A percentile compares a stretch with the other conserved stretches of the same genome.
phyloP scores from a whole-genome alignment of 1,284 basidiomycete genomes.

The Tylopilus sp. region DNA sequence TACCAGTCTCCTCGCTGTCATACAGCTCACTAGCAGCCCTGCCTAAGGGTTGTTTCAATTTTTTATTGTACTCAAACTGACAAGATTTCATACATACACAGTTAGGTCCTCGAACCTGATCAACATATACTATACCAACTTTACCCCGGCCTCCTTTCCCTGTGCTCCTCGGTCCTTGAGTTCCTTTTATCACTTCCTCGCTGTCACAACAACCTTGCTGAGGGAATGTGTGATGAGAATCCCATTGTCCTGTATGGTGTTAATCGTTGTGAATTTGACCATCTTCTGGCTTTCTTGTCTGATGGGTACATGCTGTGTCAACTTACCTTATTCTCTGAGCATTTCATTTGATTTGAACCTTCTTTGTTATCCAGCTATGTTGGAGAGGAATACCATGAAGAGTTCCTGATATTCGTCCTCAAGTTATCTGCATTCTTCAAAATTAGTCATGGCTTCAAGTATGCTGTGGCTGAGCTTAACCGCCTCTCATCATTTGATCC shows the following conservation, averaged over 20 bases:
- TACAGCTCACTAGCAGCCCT: too few species aligned
- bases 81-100: too few species aligned
- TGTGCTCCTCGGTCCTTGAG: slow-evolving; percentile 13
- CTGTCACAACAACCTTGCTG: neutral
- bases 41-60: too few species aligned
- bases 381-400: neutral
- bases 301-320: slow-evolving; percentile 10
- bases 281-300: slow-evolving; percentile 16
- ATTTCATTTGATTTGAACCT: too few species aligned
- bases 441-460: neutral
- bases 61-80: too few species aligned
- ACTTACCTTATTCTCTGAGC: too few species aligned
- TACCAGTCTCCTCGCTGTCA: too few species aligned
- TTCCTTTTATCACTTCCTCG: slow-evolving; percentile 18
- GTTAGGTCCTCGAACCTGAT: slow-evolving; percentile 9
- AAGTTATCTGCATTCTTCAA: slow-evolving; percentile 1
- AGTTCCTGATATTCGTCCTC: neutral
- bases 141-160: slow-evolving; percentile 18
- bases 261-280: slow-evolving; percentile 17
- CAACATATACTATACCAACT: slow-evolving; percentile 7
- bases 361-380: too few species aligned
- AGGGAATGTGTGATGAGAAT: slow-evolving; percentile 18
- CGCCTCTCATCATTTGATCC: neutral
- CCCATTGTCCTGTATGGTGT: slow-evolving; percentile 16
- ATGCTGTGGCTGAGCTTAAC: neutral